Conservation (phyloP, 2,329 filamentous ascomycete species). For the Aureobasidium uvarum region DNA sequence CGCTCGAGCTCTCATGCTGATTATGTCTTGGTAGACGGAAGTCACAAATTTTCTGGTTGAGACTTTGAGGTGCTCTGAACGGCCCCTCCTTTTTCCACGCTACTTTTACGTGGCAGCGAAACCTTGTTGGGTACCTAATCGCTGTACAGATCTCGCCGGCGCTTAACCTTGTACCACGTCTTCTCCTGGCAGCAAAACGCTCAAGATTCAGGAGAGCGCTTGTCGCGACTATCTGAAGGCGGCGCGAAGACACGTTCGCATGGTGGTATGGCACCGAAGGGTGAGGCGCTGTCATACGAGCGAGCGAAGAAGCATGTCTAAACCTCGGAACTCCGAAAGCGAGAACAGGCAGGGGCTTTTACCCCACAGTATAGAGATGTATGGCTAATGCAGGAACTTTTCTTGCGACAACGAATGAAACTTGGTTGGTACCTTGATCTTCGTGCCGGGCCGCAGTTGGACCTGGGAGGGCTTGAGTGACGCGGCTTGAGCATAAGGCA, state of each 20-base stretch:
- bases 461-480: slow-evolving; percentile 4
- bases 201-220: slow-evolving; percentile 16
- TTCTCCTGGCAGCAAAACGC: slow-evolving; percentile 2
- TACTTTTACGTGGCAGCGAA: slow-evolving; percentile 11
- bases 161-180: slow-evolving; percentile 23
- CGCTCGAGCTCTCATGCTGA: not conserved
- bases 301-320: slow-evolving; percentile 14
- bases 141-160: slow-evolving; percentile 17
- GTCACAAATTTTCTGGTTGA: slow-evolving; percentile 12
- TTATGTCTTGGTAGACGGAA: not conserved
- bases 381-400: slow-evolving; percentile 24
- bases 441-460: slow-evolving; percentile 23
- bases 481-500: slow-evolving; percentile 17
- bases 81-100: slow-evolving; percentile 20
- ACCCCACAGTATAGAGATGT: slow-evolving; percentile 23
- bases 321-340: slow-evolving; percentile 10
- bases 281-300: slow-evolving; percentile 18
- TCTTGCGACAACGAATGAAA: slow-evolving; percentile 24
- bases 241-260: not conserved
- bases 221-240: not conserved
- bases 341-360: slow-evolving; percentile 22
- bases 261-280: not conserved
- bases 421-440: slow-evolving; percentile 23
- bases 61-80: not conserved
- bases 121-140: slow-evolving; percentile 9